Base-by-base conservation (phyloP, 176 grass and related monocot species). In the Pharus latifolius region DNA sequence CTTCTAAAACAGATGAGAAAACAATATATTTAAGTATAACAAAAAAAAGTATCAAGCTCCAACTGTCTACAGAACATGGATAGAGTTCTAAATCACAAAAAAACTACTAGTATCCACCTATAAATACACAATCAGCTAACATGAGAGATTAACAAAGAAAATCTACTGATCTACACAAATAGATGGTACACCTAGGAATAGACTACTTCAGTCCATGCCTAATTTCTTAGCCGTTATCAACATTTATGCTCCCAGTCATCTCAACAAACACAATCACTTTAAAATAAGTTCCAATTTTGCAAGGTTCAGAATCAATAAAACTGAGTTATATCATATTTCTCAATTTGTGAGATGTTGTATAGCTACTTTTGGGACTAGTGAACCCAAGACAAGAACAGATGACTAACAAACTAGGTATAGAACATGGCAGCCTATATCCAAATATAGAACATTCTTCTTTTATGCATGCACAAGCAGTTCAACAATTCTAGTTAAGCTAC, bases 191-290 rank as follows among this genome's bases (percentile, higher is more conserved):
- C n/a, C n/a, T n/a, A n/a, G 49, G 66, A 31, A 7, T 70, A 69
- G 31, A 41, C 22, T 26, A 67, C 30, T 38, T 47, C 49, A 70
- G 22, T 33, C 20, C 50, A 70, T 40, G 31, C 38, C 35, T 32
- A 55, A 12, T 53, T 53, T 76, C 33, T 54, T 76, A 78, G 48
- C 5, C 29, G 59, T 26, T 69, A 60, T 50, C 23, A 3, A 40
- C 54, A 78, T 69, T 27, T 57, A 68, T 70, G 41, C 40, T 48
- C 43, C 11, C 45, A 58, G 30, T 6, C 32, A 81, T 56, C 49
- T 65, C 50, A 61, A 51, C 32, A 47, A n/a, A 31, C 40, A 51
- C 5, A 72, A 18, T 57, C 9, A 14, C 24, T 54, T 31, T 34
- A 10, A 38, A 49, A 64, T 54, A 50, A n/a, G n/a, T 44, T 27